Percentiles rank a stretch among this genome's conserved stretches.
These are phyloP conservation scores for Pseudofabraea citricarpa DNA, from an alignment of 2,329 filamentous ascomycete species.

Conservation along the genomic window DNA sequence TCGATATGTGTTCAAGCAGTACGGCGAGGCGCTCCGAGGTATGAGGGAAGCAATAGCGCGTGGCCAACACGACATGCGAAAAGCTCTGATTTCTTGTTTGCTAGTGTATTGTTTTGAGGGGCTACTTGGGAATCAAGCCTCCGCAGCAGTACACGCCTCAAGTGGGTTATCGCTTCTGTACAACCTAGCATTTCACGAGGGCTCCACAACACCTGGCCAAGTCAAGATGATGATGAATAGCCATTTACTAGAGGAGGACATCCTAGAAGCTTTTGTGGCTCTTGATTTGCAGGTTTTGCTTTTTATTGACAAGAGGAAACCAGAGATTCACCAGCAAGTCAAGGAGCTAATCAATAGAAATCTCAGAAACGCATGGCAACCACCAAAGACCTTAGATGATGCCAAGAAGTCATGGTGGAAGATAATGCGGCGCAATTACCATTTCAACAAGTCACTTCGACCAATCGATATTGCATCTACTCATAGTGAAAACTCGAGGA, in stretches of 20 bases:
- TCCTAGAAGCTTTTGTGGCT: constrained; percentile 7
- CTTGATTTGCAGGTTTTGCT: constrained; percentile 10
- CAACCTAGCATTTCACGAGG: not conserved
- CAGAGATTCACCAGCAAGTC: not conserved
- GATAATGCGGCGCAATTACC: constrained; percentile 11
- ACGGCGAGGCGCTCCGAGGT: constrained; percentile 9
- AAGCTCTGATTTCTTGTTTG: constrained; percentile 12
- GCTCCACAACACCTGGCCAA: not conserved
- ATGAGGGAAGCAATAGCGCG: constrained; percentile 9
- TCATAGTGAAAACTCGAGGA: not conserved
- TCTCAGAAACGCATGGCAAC: constrained; percentile 3
- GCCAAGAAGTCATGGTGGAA: constrained; percentile 5
- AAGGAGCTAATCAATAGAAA: not conserved
- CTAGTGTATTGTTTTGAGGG: constrained; percentile 15
- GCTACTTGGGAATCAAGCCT: constrained; percentile 9
- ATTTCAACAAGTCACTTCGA: constrained; percentile 6
- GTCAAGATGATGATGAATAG: constrained; percentile 1
- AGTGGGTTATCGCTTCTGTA: constrained; percentile 11
- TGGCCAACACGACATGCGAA: constrained; percentile 5
- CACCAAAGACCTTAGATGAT: constrained; percentile 1
- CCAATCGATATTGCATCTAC: not conserved
- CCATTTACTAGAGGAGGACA: constrained; percentile 5
- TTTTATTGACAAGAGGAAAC: constrained; percentile 6
- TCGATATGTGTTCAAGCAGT: constrained; percentile 11
- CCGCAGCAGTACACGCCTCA: constrained; percentile 8